Percentiles rank a stretch among this genome's conserved stretches.
Conservation (phyloP, 495 filamentous ascomycete species). For the Trichodelitschia bisporula region DNA sequence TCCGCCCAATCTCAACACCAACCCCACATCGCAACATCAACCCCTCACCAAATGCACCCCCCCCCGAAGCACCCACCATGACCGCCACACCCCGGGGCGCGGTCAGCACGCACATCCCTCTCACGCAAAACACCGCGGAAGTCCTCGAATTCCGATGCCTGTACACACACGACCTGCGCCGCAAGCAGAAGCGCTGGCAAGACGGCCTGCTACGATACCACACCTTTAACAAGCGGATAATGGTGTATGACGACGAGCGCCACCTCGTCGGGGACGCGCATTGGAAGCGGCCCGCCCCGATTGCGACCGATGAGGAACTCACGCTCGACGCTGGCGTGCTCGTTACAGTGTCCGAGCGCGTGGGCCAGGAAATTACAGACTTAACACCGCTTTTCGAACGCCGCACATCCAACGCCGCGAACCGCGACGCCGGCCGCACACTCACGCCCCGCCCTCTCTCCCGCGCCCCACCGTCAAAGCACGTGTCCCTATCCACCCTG, state of each 20-base stretch:
- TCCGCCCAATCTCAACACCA: too few relatives aligned
- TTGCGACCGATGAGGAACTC: conserved; percentile 61
- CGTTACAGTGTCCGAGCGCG: conserved; percentile 52
- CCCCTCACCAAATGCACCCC: too few relatives aligned
- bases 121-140: conserved; percentile 47
- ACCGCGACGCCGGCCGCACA: too few relatives aligned
- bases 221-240: conserved; percentile 72
- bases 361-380: conserved; percentile 52
- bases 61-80: too few relatives aligned
- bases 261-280: conserved; percentile 71
- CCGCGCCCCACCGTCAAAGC: too few relatives aligned
- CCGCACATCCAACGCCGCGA: too few relatives aligned
- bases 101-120: too few relatives aligned
- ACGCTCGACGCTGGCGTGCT: conserved; percentile 49
- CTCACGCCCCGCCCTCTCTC: too few relatives aligned
- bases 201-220: conserved; percentile 76
- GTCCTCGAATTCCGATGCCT: conserved; percentile 65
- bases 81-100: too few relatives aligned
- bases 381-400: conserved; percentile 46
- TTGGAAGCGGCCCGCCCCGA: conserved; percentile 33
- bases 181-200: conserved; percentile 81
- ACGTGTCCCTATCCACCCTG: too few relatives aligned
- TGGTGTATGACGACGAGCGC: conserved; percentile 65
- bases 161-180: conserved; percentile 59
- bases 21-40: too few relatives aligned